These are phyloP conservation scores for Hyaloscypha hepaticicola DNA, from an alignment of 495 filamentous ascomycete genomes.

Conservation along the genomic window DNA sequence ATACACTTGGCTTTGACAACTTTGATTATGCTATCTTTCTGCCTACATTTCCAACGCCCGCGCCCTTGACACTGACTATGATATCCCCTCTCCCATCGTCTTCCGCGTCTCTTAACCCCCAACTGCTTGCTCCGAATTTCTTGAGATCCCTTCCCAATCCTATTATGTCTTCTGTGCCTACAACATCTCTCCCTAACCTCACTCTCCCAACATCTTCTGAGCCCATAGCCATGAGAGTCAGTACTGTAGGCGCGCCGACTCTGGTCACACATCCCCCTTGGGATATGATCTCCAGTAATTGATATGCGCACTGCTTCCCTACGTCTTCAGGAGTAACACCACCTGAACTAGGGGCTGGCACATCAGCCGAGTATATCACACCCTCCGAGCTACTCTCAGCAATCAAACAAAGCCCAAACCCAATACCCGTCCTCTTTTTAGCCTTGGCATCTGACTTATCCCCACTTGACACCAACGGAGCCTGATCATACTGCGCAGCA, in stretches of 20 bases:
- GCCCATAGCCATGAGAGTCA: constrained; percentile 97
- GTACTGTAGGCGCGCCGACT: constrained; percentile 64
- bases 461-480: constrained; percentile 64
- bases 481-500: constrained; percentile 62
- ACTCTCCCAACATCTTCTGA: constrained; percentile 59
- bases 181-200: constrained; percentile 67
- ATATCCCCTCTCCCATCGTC: constrained; percentile 69
- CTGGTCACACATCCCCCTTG: constrained; percentile 79
- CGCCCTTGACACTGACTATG: constrained; percentile 87
- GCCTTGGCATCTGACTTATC: constrained; percentile 58
- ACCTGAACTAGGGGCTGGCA: constrained; percentile 75
- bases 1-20: not conserved
- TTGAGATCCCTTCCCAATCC: constrained; percentile 78
- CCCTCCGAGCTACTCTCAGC: constrained; percentile 83
- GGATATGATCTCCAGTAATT: constrained; percentile 78
- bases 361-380: constrained; percentile 83
- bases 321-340: constrained; percentile 87
- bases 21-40: constrained; percentile 74
- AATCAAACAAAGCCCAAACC: constrained; percentile 86
- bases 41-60: constrained; percentile 92
- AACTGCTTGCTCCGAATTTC: constrained; percentile 79
- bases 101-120: constrained; percentile 79
- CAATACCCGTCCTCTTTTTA: constrained; percentile 74
- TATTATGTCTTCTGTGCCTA: constrained; percentile 77
- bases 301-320: constrained; percentile 81